These are phyloP conservation scores for Pestalotiopsis sp. DNA, from an alignment of 2,329 filamentous ascomycete genomes.

Conservation along the genomic window DNA sequence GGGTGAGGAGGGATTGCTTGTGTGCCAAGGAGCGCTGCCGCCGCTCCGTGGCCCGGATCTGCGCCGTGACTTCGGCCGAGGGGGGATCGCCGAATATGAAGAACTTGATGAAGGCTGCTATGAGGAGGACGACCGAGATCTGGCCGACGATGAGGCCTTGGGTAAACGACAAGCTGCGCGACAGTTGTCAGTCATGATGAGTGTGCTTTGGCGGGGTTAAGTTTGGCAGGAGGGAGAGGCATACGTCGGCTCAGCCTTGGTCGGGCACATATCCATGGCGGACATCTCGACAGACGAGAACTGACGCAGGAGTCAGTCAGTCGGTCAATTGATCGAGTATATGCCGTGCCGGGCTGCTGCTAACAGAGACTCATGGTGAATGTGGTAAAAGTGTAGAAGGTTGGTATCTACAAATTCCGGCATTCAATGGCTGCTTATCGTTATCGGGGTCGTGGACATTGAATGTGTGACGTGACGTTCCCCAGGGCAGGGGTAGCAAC, in stretches of 20 bases:
- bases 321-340: background rate
- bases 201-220: constrained; percentile 5
- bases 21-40: constrained; percentile 76
- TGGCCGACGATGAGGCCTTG: constrained; percentile 93
- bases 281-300: constrained; percentile 19
- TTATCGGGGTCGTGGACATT: background rate
- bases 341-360: background rate
- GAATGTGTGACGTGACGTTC: background rate
- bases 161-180: constrained; percentile 78
- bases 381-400: background rate
- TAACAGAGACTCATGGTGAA: background rate
- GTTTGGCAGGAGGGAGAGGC: constrained; percentile 15
- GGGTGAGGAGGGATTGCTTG: constrained; percentile 70
- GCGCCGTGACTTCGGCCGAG: constrained; percentile 77
- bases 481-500: background rate
- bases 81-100: constrained; percentile 98
- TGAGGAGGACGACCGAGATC: constrained; percentile 85
- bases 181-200: constrained; percentile 16
- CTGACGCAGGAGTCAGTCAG: background rate
- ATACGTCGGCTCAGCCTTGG: constrained; percentile 35
- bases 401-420: background rate
- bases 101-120: constrained; percentile 98
- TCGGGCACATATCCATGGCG: constrained; percentile 33
- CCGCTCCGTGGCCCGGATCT: constrained; percentile 74
- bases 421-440: background rate